Percentiles rank a stretch among this genome's conserved stretches.
phyloP scores from a whole-genome alignment of 305 asterid genomes.

The Fraxinus floribunda region DNA sequence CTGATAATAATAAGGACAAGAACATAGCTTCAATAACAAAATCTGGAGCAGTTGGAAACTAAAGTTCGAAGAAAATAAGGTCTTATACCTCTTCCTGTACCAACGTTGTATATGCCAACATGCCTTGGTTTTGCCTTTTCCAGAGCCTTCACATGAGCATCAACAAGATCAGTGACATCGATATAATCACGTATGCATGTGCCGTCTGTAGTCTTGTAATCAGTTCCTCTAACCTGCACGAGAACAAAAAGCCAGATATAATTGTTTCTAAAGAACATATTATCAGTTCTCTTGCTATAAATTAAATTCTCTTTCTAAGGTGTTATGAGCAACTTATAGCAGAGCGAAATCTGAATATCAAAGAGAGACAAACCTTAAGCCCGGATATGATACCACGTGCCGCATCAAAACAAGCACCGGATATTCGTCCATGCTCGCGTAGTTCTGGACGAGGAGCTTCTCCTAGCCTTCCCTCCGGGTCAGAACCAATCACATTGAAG shows the following conservation, averaged over 20 bases:
- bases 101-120: constrained; percentile 50
- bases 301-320: not conserved
- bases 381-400: constrained; percentile 90
- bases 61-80: not conserved
- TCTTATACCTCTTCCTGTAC: constrained; percentile 47
- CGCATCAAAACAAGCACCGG: constrained; percentile 97
- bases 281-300: not conserved
- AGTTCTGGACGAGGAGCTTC: constrained; percentile 98
- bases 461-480: constrained; percentile 93
- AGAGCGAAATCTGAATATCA: not conserved
- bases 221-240: constrained; percentile 82
- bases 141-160: constrained; percentile 57
- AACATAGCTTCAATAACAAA: constrained; percentile 6
- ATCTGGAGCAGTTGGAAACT: not conserved
- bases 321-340: not conserved
- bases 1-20: constrained; percentile 34
- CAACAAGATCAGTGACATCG: constrained; percentile 52
- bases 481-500: constrained; percentile 99
- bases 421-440: constrained; percentile 92
- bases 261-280: not conserved
- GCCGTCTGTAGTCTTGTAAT: constrained; percentile 55
- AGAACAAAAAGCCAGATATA: not conserved
- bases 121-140: constrained; percentile 43
- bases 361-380: constrained; percentile 56
- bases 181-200: constrained; percentile 56